Evolutionary conservation across 2,329 filamentous ascomycete species (phyloP).

Genomic region (Cladosporium phlei): DNA sequence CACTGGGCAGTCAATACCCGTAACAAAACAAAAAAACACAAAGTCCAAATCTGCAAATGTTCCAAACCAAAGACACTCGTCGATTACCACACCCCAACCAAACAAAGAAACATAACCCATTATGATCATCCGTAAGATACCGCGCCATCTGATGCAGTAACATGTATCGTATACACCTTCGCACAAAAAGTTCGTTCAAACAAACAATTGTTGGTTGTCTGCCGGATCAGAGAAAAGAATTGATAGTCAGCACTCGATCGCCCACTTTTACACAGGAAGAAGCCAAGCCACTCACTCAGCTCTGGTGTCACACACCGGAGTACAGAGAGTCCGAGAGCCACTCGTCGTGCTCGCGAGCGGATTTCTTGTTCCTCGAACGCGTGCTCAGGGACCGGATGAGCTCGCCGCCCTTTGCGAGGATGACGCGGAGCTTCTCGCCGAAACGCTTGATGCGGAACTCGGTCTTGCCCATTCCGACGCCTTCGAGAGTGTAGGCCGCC

Average conservation of each 20-base stretch:
- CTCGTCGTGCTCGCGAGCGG: slow-evolving; percentile 14
- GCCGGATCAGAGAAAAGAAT: neutral
- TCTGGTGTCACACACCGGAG: slow-evolving; percentile 24
- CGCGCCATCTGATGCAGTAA: neutral
- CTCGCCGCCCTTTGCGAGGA: slow-evolving; percentile 33
- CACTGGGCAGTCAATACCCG: too few species aligned
- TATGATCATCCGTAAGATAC: neutral
- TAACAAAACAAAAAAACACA: too few species aligned
- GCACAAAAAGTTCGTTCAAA: slow-evolving; percentile 11
- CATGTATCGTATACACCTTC: neutral
- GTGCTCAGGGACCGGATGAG: slow-evolving; percentile 30
- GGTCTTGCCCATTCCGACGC: slow-evolving; percentile 35
- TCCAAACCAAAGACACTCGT: too few species aligned
- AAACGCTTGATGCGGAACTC: slow-evolving; percentile 38
- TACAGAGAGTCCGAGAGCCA: slow-evolving; percentile 28
- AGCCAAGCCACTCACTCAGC: slow-evolving; percentile 10
- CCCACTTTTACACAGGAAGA: too few species aligned
- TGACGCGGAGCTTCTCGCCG: slow-evolving; percentile 34
- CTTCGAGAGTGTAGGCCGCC: slow-evolving; percentile 27
- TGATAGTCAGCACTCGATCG: neutral
- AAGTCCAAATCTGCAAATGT: too few species aligned
- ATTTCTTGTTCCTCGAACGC: slow-evolving; percentile 12
- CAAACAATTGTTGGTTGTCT: slow-evolving; percentile 9
- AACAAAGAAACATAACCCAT: neutral
- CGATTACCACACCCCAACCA: neutral